Evolutionary conservation across 345 rosid genomes (phyloP).

Genomic region (Isatis tinctoria): DNA sequence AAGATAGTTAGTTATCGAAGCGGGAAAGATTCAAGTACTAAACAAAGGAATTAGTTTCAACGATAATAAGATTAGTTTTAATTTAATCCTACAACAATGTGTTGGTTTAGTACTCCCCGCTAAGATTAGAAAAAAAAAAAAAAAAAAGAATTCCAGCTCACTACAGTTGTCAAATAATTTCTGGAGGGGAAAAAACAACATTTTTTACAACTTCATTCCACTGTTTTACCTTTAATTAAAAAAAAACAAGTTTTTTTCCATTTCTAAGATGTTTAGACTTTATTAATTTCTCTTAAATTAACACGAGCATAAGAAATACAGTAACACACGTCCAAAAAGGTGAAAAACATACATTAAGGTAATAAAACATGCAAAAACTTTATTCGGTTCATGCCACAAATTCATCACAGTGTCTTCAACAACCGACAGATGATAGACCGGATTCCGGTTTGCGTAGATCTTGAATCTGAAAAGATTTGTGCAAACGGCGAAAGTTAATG

Average conservation of each 20-base stretch:
- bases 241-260: not conserved
- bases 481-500: not conserved
- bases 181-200: not conserved
- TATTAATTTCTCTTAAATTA: no score
- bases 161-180: not conserved
- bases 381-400: not conserved
- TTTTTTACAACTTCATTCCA: no score
- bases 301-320: not conserved
- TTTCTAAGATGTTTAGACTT: no score
- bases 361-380: not conserved
- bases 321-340: not conserved
- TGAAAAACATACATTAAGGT: not conserved
- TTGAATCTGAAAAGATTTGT: conserved; percentile 10
- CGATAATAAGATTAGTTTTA: conserved; percentile 4
- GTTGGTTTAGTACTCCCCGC: not conserved
- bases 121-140: not conserved
- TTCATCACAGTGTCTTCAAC: not conserved
- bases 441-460: conserved; percentile 24
- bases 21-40: not conserved
- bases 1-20: not conserved
- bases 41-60: conserved; percentile 12
- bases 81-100: not conserved
- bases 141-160: not conserved
- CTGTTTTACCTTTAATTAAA: not conserved
- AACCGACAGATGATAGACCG: conserved; percentile 22